Percentiles rank a stretch among this genome's conserved stretches.
phyloP scores from a whole-genome alignment of 2,329 filamentous ascomycete species.

The Ophiocordyceps camponoti-saundersi region DNA sequence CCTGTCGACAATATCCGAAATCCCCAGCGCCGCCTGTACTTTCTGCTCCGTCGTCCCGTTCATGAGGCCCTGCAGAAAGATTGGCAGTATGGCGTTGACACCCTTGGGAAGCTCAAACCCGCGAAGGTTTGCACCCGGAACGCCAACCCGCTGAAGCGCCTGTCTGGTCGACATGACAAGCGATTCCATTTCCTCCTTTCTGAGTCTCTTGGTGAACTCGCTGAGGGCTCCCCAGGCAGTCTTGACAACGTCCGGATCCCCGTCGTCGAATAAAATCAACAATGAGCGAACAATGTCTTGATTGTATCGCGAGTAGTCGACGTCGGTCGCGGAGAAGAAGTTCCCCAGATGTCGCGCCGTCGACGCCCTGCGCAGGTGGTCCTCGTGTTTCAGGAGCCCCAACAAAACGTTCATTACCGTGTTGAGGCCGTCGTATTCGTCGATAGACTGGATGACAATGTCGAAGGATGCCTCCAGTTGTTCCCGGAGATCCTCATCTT shows the following conservation, averaged over 20 bases:
- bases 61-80: conserved; percentile 95
- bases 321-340: conserved; percentile 65
- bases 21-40: conserved; percentile 78
- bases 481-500: conserved; percentile 52
- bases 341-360: conserved; percentile 66
- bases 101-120: conserved; percentile 92
- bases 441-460: conserved; percentile 77
- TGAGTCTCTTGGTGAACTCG: conserved; percentile 74
- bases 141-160: conserved; percentile 73
- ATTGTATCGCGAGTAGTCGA: conserved; percentile 92
- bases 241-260: conserved; percentile 71
- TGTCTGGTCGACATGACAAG: conserved; percentile 76
- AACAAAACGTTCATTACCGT: conserved; percentile 90
- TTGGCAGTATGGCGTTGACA: conserved; percentile 88
- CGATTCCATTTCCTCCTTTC: conserved; percentile 96
- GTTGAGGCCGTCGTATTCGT: conserved; percentile 91
- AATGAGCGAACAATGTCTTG: conserved; percentile 85
- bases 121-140: conserved; percentile 65
- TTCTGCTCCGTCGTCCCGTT: conserved; percentile 88
- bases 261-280: conserved; percentile 82
- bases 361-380: conserved; percentile 66
- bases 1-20: conserved; percentile 89
- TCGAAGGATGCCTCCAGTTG: conserved; percentile 76
- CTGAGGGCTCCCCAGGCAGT: conserved; percentile 74
- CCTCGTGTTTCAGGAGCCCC: conserved; percentile 75